phyloP scores from a whole-genome alignment of 495 filamentous ascomycete genomes.

The Xylaria nigripes region DNA sequence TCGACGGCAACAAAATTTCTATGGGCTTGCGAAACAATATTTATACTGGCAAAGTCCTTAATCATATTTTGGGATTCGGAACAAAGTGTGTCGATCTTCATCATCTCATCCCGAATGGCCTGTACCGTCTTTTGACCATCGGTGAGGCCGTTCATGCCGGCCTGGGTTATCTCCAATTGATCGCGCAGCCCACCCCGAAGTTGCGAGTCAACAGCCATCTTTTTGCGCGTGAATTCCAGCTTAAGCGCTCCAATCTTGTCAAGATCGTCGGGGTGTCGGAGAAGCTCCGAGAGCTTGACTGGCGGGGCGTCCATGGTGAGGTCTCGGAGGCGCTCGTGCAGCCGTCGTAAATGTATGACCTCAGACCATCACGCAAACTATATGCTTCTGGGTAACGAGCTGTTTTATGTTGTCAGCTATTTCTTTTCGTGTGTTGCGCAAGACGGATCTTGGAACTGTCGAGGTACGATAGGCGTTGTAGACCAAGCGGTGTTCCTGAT shows the following conservation, averaged over 20 bases:
- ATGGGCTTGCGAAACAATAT: conserved; percentile 85
- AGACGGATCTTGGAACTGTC: background rate
- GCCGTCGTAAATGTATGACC: conserved; percentile 13
- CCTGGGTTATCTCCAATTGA: conserved; percentile 85
- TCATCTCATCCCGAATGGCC: conserved; percentile 92
- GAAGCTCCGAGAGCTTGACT: conserved; percentile 65
- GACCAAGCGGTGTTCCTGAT: background rate
- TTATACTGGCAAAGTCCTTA: conserved; percentile 93
- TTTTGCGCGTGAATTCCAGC: conserved; percentile 91
- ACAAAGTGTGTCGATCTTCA: conserved; percentile 96
- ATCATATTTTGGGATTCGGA: conserved; percentile 95
- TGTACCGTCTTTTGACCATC: conserved; percentile 84
- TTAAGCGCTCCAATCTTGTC: conserved; percentile 89
- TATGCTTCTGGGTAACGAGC: background rate
- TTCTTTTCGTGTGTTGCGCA: background rate
- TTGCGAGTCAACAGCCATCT: conserved; percentile 78
- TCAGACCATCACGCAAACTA: conserved; percentile 24
- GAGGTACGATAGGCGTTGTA: background rate
- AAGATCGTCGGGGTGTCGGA: conserved; percentile 72
- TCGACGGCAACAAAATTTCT: conserved; percentile 88
- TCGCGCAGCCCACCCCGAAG: conserved; percentile 79
- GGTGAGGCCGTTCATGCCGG: conserved; percentile 74
- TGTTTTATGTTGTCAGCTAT: background rate
- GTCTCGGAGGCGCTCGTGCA: conserved; percentile 18
- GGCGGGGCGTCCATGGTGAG: conserved; percentile 46